A percentile compares a stretch with the other conserved stretches of the same genome.
Conservation (phyloP, 164 flowering plant genomes). For the Sextonia rubra region DNA sequence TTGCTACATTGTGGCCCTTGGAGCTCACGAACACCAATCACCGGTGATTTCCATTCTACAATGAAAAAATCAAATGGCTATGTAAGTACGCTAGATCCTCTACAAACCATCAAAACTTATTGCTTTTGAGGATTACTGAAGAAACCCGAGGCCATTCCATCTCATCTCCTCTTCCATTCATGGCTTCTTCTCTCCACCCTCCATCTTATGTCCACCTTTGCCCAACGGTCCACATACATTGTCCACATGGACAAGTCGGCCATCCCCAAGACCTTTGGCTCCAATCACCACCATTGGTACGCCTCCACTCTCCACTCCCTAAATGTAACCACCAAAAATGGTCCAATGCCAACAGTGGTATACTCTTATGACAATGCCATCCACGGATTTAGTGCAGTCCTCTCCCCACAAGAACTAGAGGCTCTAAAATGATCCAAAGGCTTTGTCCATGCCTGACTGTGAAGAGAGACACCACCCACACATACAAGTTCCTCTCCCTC, state of each 20-base stretch:
- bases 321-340: slow-evolving; percentile 1
- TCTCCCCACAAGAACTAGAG: slow-evolving; percentile 12
- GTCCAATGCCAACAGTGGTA: slow-evolving; percentile 10
- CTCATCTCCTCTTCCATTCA: slow-evolving; percentile 1
- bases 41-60: too few relatives aligned
- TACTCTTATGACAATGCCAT: slow-evolving; percentile 37
- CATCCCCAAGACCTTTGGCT: slow-evolving; percentile 43
- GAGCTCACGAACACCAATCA: too few relatives aligned
- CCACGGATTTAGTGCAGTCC: slow-evolving; percentile 46
- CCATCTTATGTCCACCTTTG: too few relatives aligned
- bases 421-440: slow-evolving; percentile 24
- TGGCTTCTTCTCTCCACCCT: too few relatives aligned
- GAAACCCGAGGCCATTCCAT: slow-evolving; percentile 4
- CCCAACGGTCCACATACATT: too few relatives aligned
- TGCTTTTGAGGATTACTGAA: too few relatives aligned
- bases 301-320: slow-evolving; percentile 28
- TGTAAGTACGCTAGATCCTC: background rate
- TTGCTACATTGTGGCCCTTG: too few relatives aligned
- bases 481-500: slow-evolving; percentile 42
- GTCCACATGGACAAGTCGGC: too few relatives aligned
- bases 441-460: slow-evolving; percentile 30
- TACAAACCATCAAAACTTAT: too few relatives aligned
- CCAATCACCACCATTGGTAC: slow-evolving; percentile 40
- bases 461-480: slow-evolving; percentile 49
- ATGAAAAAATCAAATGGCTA: too few relatives aligned